phyloP scores from a whole-genome alignment of 2,329 filamentous ascomycete genomes.

The Emmonsia crescens region DNA sequence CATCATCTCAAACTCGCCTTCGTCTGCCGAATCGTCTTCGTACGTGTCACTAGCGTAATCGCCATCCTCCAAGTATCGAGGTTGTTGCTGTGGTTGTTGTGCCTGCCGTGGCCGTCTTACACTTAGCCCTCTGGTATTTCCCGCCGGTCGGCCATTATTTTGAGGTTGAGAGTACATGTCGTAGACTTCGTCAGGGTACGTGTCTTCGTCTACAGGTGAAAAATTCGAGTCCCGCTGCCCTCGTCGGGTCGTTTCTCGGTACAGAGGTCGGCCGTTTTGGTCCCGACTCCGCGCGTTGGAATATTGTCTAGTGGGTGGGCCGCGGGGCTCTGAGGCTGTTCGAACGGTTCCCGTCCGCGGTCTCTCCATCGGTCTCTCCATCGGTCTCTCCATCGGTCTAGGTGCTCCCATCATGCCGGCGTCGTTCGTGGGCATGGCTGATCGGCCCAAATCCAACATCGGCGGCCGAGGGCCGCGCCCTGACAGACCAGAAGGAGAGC shows the following conservation, averaged over 20 bases:
- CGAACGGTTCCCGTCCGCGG: slow-evolving; percentile 38
- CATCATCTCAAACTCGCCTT: slow-evolving; percentile 72
- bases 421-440: slow-evolving; percentile 25
- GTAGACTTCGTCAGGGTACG: slow-evolving; percentile 40
- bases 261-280: slow-evolving; percentile 18
- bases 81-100: slow-evolving; percentile 34
- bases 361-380: slow-evolving; percentile 25
- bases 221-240: slow-evolving; percentile 24
- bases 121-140: slow-evolving; percentile 28
- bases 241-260: slow-evolving; percentile 23
- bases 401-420: slow-evolving; percentile 6
- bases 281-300: slow-evolving; percentile 21
- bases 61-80: slow-evolving; percentile 67
- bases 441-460: slow-evolving; percentile 31
- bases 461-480: slow-evolving; percentile 36
- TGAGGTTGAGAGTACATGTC: slow-evolving; percentile 57
- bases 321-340: slow-evolving; percentile 43
- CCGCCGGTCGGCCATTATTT: slow-evolving; percentile 22
- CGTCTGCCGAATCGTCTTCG: slow-evolving; percentile 59
- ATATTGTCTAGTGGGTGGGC: slow-evolving; percentile 28
- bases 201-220: slow-evolving; percentile 19
- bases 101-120: slow-evolving; percentile 32
- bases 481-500: slow-evolving; percentile 26
- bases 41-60: slow-evolving; percentile 61
- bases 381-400: slow-evolving; percentile 26